phyloP scores from a whole-genome alignment of 2,329 filamentous ascomycete species.

The Cordyceps fumosorosea region DNA sequence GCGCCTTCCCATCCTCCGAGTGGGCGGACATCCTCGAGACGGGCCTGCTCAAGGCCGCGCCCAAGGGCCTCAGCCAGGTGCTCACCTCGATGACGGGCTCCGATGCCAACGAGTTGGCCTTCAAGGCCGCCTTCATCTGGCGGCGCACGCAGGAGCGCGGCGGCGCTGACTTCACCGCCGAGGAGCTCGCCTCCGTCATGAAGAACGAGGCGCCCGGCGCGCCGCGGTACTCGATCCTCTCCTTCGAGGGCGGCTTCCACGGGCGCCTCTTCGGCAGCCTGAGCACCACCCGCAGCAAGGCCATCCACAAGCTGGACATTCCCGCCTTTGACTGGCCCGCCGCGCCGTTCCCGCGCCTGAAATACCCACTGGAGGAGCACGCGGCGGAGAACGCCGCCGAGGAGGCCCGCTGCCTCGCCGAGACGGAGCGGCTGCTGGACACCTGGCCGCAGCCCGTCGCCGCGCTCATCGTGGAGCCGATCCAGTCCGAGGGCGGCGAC shows the following conservation, averaged over 20 bases:
- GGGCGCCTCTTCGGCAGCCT: slow-evolving; percentile 82
- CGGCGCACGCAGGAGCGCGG: slow-evolving; percentile 75
- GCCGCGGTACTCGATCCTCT: slow-evolving; percentile 76
- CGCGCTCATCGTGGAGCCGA: slow-evolving; percentile 79
- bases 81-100: slow-evolving; percentile 87
- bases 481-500: slow-evolving; percentile 90
- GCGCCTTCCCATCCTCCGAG: slow-evolving; percentile 82
- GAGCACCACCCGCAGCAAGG: slow-evolving; percentile 84
- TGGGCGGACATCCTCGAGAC: slow-evolving; percentile 75
- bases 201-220: slow-evolving; percentile 71
- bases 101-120: slow-evolving; percentile 89
- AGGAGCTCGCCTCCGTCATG: slow-evolving; percentile 72
- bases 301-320: slow-evolving; percentile 92
- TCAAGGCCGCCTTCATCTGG: slow-evolving; percentile 95
- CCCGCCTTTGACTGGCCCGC: slow-evolving; percentile 94
- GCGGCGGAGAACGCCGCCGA: slow-evolving; percentile 71
- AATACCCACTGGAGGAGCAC: slow-evolving; percentile 79
- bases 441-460: slow-evolving; percentile 73
- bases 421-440: slow-evolving; percentile 75
- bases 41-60: slow-evolving; percentile 75
- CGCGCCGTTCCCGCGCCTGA: slow-evolving; percentile 75
- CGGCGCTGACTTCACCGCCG: slow-evolving; percentile 72
- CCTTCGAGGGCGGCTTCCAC: slow-evolving; percentile 84
- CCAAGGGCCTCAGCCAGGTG: slow-evolving; percentile 77
- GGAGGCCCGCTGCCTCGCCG: slow-evolving; percentile 72